Evolutionary conservation across 495 filamentous ascomycete genomes (phyloP).

Genomic region (Talaromyces thailandensis): DNA sequence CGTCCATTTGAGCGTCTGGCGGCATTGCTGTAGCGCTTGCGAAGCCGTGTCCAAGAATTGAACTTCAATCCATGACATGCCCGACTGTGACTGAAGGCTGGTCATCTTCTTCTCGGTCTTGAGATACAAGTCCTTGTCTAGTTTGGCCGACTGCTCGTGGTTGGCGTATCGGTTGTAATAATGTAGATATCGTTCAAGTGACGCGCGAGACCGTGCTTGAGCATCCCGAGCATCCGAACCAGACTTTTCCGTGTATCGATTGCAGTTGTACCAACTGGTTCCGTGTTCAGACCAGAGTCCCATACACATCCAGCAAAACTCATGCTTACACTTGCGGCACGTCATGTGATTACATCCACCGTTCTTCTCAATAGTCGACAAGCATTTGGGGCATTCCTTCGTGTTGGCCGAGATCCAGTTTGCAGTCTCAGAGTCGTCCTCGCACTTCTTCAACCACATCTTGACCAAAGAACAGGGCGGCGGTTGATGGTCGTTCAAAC

Average conservation of each 20-base stretch:
- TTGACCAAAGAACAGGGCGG: conserved; percentile 87
- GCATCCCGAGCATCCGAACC: conserved; percentile 81
- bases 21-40: conserved; percentile 87
- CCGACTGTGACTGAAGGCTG: conserved; percentile 80
- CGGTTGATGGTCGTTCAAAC: conserved; percentile 85
- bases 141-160: conserved; percentile 93
- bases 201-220: conserved; percentile 82
- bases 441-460: conserved; percentile 96
- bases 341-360: conserved; percentile 99
- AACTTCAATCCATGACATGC: conserved; percentile 98
- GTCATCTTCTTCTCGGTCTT: conserved; percentile 99
- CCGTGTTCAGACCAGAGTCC: conserved; percentile 96
- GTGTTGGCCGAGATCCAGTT: conserved; percentile 99
- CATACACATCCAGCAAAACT: conserved; percentile 99
- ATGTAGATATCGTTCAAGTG: conserved; percentile 87
- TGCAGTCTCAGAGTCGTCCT: conserved; percentile 94
- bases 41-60: conserved; percentile 92
- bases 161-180: conserved; percentile 99
- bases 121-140: conserved; percentile 89
- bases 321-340: conserved; percentile 94
- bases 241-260: conserved; percentile 91
- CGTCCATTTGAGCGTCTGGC: conserved; percentile 97
- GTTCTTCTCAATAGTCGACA: conserved; percentile 98
- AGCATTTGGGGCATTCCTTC: conserved; percentile 93
- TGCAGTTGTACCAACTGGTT: conserved; percentile 99